Conservation (phyloP, 2,329 filamentous ascomycete species). For the Fusarium chaquense region DNA sequence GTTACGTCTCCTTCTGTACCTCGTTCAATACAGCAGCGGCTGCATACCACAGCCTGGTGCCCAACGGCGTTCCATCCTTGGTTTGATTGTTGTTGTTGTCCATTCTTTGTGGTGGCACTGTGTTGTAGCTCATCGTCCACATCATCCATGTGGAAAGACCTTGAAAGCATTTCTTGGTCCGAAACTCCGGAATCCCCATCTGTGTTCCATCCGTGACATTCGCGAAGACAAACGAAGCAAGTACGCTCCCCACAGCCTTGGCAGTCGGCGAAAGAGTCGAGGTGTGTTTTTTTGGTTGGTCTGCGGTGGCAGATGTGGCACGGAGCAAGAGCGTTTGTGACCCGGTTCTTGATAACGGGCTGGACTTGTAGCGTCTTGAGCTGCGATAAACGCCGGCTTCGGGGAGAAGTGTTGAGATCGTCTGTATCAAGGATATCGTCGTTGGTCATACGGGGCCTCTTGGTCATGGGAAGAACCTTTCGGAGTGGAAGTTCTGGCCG, state of each 20-base stretch:
- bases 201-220: conserved; percentile 66
- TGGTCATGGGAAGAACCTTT: conserved; percentile 50
- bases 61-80: conserved; percentile 57
- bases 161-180: conserved; percentile 55
- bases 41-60: conserved; percentile 70
- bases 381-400: conserved; percentile 46
- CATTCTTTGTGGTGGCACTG: conserved; percentile 22
- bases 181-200: conserved; percentile 43
- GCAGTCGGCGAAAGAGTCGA: conserved; percentile 75
- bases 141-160: conserved; percentile 65
- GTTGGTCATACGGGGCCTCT: conserved; percentile 49
- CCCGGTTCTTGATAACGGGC: conserved; percentile 21
- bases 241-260: conserved; percentile 70
- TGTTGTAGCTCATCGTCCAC: conserved; percentile 51
- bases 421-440: conserved; percentile 40
- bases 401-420: conserved; percentile 33
- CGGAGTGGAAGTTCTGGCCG: conserved; percentile 45
- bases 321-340: conserved; percentile 54
- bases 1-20: conserved; percentile 73
- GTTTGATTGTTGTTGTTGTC: conserved; percentile 32
- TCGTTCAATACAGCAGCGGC: conserved; percentile 75
- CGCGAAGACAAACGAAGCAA: conserved; percentile 76
- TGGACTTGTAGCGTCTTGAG: conserved; percentile 42
- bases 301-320: conserved; percentile 77
- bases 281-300: conserved; percentile 72